These are phyloP conservation scores for Aquilaria malaccensis DNA, from an alignment of 345 rosid species.

Conservation along the genomic window DNA sequence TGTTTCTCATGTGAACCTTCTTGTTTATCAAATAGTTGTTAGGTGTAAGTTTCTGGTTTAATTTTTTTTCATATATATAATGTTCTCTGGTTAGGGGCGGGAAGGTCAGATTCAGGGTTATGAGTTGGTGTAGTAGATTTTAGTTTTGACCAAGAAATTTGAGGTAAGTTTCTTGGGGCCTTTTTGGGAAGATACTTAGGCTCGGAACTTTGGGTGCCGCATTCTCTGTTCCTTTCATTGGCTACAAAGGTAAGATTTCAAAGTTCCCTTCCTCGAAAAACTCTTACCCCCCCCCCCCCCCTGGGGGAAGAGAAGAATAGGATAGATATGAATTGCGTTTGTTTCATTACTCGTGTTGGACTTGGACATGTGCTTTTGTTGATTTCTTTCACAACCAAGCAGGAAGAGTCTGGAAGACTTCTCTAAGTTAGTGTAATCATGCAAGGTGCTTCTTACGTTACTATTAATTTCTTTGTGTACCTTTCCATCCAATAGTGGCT, in stretches of 20 bases:
- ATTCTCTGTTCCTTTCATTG: slow-evolving; percentile 32
- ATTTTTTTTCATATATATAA: background rate
- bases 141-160: slow-evolving; percentile 34
- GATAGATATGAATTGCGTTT: too few relatives aligned
- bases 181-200: slow-evolving; percentile 50
- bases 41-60: background rate
- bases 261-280: slow-evolving; percentile 1
- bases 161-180: slow-evolving; percentile 43
- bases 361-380: too few relatives aligned
- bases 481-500: too few relatives aligned
- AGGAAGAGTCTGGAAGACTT: too few relatives aligned
- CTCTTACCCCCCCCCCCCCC: too few relatives aligned
- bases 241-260: slow-evolving; percentile 35
- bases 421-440: too few relatives aligned
- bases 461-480: too few relatives aligned
- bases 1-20: background rate
- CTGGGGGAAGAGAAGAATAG: background rate
- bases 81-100: background rate
- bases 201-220: slow-evolving; percentile 38
- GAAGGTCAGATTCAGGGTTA: slow-evolving; percentile 5
- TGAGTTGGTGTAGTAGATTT: background rate
- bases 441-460: too few relatives aligned
- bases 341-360: too few relatives aligned
- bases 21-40: too few relatives aligned
- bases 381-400: too few relatives aligned